A percentile compares a stretch with the other conserved stretches of the same genome.
Conservation (phyloP, 331 rosid genomes). For the Stylosanthes scabra region DNA sequence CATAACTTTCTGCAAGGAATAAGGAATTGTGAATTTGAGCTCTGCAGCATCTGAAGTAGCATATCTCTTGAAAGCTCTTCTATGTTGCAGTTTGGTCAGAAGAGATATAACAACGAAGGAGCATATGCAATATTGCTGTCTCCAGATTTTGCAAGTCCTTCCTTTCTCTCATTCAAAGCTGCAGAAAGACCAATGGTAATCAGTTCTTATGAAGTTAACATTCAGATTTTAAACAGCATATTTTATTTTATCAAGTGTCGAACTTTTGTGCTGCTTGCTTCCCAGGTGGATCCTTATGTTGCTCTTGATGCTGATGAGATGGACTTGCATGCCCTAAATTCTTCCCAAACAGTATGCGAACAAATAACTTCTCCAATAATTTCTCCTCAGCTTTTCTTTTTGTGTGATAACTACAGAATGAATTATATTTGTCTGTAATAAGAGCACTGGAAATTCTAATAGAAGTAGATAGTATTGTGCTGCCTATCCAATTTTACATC, state of each 20-base stretch:
- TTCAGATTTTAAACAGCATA: slow-evolving; percentile 10
- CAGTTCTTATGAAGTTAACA: slow-evolving; percentile 17
- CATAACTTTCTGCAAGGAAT: slow-evolving; percentile 21
- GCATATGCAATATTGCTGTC: slow-evolving; percentile 80
- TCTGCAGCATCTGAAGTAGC: slow-evolving; percentile 35
- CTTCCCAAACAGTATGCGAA: slow-evolving; percentile 58
- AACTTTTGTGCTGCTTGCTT: slow-evolving; percentile 41
- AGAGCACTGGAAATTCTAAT: slow-evolving; percentile 30
- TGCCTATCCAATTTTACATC: slow-evolving; percentile 6
- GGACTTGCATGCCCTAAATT: slow-evolving; percentile 48
- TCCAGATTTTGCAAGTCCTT: slow-evolving; percentile 75
- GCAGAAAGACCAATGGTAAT: slow-evolving; percentile 73
- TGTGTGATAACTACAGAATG: slow-evolving; percentile 28
- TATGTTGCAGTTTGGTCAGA: slow-evolving; percentile 68
- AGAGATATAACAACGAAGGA: slow-evolving; percentile 74
- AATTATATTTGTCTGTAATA: slow-evolving; percentile 32
- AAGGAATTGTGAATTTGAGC: slow-evolving; percentile 28
- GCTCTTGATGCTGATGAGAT: slow-evolving; percentile 52
- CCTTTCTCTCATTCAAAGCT: slow-evolving; percentile 77
- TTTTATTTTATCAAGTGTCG: slow-evolving; percentile 24
- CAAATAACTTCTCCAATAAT: slow-evolving; percentile 37
- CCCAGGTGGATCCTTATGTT: slow-evolving; percentile 64
- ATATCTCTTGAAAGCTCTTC: slow-evolving; percentile 36
- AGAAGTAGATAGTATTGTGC: slow-evolving; percentile 7
- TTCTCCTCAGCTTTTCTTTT: slow-evolving; percentile 23